These are phyloP conservation scores for Monosporascus sp. DNA, from an alignment of 2,329 filamentous ascomycete species.

Conservation along the genomic window DNA sequence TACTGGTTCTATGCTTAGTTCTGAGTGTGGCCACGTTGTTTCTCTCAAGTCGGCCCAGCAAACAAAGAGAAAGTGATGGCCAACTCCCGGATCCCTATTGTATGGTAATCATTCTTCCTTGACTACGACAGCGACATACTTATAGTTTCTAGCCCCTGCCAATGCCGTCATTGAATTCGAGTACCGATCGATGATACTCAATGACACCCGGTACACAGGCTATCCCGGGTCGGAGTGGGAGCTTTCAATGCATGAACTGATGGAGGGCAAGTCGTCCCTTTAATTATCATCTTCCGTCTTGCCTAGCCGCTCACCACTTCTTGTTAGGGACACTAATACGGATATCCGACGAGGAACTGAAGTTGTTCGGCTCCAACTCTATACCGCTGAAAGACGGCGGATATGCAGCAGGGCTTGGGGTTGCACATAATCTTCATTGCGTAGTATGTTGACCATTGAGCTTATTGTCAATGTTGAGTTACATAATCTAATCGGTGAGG, in stretches of 20 bases:
- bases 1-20: too few species aligned
- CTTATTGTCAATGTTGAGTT: background rate
- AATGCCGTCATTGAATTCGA: constrained; percentile 1
- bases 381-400: constrained; percentile 6
- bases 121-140: too few species aligned
- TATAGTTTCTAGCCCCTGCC: too few species aligned
- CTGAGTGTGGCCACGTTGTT: too few species aligned
- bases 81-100: too few species aligned
- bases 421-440: constrained; percentile 7
- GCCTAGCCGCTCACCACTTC: too few species aligned
- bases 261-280: too few species aligned
- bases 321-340: constrained; percentile 3
- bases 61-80: too few species aligned
- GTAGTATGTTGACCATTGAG: constrained; percentile 3
- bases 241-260: constrained; percentile 1
- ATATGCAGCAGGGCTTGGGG: constrained; percentile 4
- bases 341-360: constrained; percentile 2
- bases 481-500: background rate
- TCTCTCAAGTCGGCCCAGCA: too few species aligned
- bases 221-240: constrained; percentile 2
- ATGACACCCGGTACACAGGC: constrained; percentile 2
- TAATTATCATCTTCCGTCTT: too few species aligned
- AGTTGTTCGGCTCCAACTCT: background rate
- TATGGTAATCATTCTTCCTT: too few species aligned
- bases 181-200: background rate